Percentiles rank a stretch among this genome's conserved stretches.
These are phyloP conservation scores for Cladosporium austrohemisphaericum DNA, from an alignment of 2,329 filamentous ascomycete species.

Conservation along the genomic window DNA sequence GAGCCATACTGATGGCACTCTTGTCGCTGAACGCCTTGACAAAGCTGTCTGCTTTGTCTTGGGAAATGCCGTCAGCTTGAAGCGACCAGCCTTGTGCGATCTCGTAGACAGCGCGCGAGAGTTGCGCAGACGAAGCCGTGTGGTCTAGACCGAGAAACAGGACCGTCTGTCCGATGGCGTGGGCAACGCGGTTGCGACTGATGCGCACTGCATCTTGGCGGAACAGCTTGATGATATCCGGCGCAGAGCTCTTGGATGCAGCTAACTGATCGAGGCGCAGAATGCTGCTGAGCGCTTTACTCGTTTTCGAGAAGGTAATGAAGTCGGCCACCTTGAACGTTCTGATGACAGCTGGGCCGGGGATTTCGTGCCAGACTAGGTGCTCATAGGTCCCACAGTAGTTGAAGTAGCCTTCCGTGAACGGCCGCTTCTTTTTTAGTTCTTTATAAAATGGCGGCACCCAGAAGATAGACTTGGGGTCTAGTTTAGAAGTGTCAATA, in stretches of 20 bases:
- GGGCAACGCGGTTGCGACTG: neutral
- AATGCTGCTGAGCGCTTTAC: neutral
- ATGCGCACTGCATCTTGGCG: neutral
- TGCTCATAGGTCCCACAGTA: neutral
- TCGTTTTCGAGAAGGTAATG: neutral
- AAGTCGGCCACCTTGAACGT: neutral
- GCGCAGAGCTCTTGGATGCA: neutral
- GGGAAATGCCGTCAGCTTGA: neutral
- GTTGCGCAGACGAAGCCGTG: neutral
- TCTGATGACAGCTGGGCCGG: neutral
- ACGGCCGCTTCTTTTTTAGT: neutral
- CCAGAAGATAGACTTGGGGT: neutral
- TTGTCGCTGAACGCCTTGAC: neutral
- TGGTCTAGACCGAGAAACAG: neutral
- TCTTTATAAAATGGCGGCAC: neutral
- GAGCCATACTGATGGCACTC: neutral
- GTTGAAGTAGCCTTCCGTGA: neutral
- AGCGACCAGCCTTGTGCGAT: conserved; percentile 6
- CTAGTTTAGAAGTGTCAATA: conserved; percentile 4
- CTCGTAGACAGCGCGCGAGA: conserved; percentile 6
- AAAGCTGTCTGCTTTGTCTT: neutral
- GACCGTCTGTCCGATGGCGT: neutral
- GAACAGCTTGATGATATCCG: neutral
- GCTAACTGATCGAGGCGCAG: conserved; percentile 5
- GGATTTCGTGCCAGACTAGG: no score